Conservation (phyloP, 805 yeast genomes). For the Pichia gijzeniarum region DNA sequence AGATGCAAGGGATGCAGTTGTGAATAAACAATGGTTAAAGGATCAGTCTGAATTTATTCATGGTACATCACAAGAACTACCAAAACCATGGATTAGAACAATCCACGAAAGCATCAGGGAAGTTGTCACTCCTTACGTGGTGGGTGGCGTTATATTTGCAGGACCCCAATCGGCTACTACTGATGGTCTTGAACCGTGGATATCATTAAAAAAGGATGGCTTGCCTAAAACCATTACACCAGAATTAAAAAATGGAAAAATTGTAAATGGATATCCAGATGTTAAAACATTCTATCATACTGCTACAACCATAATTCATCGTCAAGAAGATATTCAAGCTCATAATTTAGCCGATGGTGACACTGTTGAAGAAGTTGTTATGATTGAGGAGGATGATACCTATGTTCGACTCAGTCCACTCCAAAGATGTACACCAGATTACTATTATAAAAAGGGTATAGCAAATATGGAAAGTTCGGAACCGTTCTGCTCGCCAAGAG, state of each 20-base stretch:
- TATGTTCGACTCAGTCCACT: conserved; percentile 70
- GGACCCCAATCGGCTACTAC: conserved; percentile 64
- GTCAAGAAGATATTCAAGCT: conserved; percentile 61
- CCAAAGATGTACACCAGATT: conserved; percentile 78
- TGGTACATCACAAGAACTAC: conserved; percentile 24
- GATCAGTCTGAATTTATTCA: conserved; percentile 16
- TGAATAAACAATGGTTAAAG: conserved; percentile 23
- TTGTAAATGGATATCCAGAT: conserved; percentile 61
- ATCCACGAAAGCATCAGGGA: conserved; percentile 50
- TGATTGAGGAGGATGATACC: conserved; percentile 63
- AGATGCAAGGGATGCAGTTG: conserved; percentile 20
- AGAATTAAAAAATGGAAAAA: conserved; percentile 63
- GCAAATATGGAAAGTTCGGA: conserved; percentile 50
- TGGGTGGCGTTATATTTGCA: conserved; percentile 57
- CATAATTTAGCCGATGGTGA: conserved; percentile 66
- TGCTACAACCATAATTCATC: conserved; percentile 48
- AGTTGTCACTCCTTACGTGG: conserved; percentile 56
- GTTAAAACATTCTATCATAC: conserved; percentile 74
- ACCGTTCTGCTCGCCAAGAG: conserved; percentile 84
- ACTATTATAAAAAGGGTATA: conserved; percentile 57
- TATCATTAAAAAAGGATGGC: conserved; percentile 70
- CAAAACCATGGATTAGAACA: conserved; percentile 69
- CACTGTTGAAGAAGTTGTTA: conserved; percentile 46
- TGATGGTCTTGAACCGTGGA: conserved; percentile 73
- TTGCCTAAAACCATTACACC: conserved; percentile 76